phyloP scores from a whole-genome alignment of 805 yeast species.

The Kodamaea laetipori region DNA sequence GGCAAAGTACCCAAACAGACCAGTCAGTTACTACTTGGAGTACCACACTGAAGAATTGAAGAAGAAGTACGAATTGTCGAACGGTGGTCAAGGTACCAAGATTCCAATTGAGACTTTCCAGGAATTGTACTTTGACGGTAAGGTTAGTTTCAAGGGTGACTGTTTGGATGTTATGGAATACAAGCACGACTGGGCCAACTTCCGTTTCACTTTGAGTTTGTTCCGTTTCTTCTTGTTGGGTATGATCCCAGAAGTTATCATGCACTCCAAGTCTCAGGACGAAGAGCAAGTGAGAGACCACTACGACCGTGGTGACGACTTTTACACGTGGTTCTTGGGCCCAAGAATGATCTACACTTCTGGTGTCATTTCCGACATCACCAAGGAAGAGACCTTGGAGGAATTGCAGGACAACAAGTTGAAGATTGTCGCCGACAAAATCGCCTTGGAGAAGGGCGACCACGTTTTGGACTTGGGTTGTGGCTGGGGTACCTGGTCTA shows the following conservation, averaged over 20 bases:
- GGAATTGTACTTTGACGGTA: constrained; percentile 79
- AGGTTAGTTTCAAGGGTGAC: constrained; percentile 87
- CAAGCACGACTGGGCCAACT: constrained; percentile 90
- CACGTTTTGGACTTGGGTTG: constrained; percentile 83
- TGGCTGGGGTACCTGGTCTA: constrained; percentile 94
- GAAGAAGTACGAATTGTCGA: constrained; percentile 34
- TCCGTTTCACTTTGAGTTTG: constrained; percentile 72
- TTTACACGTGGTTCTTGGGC: constrained; percentile 91
- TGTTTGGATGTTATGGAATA: constrained; percentile 79
- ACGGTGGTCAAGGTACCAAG: constrained; percentile 64
- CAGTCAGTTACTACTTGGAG: constrained; percentile 77
- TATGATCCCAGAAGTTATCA: constrained; percentile 87
- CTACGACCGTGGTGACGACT: constrained; percentile 95
- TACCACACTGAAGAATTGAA: constrained; percentile 67
- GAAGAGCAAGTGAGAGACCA: constrained; percentile 96
- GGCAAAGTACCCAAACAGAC: constrained; percentile 71
- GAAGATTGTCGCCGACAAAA: constrained; percentile 84
- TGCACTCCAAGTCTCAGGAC: constrained; percentile 92
- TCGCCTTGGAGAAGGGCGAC: constrained; percentile 72
- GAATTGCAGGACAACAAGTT: constrained; percentile 87
- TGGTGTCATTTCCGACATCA: constrained; percentile 71
- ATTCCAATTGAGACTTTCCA: constrained; percentile 93
- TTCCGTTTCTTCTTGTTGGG: constrained; percentile 82
- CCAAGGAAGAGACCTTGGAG: constrained; percentile 67
- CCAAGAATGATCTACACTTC: constrained; percentile 94